Base-by-base conservation (phyloP, 2,329 filamentous ascomycete species). In the Trichoderma sp. region DNA sequence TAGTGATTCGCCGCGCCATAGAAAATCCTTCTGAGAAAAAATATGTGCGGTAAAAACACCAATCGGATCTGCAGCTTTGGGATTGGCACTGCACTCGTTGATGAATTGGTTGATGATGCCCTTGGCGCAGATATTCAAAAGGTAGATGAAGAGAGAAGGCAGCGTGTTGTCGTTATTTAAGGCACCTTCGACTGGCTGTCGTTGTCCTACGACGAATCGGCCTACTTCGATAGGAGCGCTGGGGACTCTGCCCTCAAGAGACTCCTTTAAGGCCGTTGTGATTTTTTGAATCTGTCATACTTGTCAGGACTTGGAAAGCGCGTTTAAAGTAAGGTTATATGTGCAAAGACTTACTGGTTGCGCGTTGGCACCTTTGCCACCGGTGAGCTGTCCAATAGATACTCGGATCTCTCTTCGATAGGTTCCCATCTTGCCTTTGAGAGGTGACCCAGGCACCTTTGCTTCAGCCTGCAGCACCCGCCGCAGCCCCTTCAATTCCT, bases 71-170 rank as follows among this genome's bases (percentile, higher is more conserved):
- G 92, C 93, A 6, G 87, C 85, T 71, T 87, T 87, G 0, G 88
- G 85, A 65, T 88, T 87, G 29, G 88, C 86, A 13, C 86, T 85
- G 58, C 88, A 90, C 78, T 93, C 90, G 63, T 85, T 86, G 71
- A 89, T 85, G 74, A 91, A 90, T 72, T 94, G 92, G 58, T 85
- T 86, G 70, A 96, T 85, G 68, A 94, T 84, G 55, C 84, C 84
- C 79, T 97, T 96, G 73, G 90, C 84, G 72, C 94, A 90, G 62
- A 91, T 88, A 74, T 92, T 94, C 68, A 96, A 83, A 2, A 93
- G 84, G 77, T 94, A 96, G 31, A 96, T 81, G 71, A 92, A 87
- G 6, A 92, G 80, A 1, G 87, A 85, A 0, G 92, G 90, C 27
- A 92, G 80, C 24, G 85, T 81, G 27, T 81, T 77, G 1, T 84